phyloP scores from a whole-genome alignment of 805 yeast species.

The Clavispora carvajalis region DNA sequence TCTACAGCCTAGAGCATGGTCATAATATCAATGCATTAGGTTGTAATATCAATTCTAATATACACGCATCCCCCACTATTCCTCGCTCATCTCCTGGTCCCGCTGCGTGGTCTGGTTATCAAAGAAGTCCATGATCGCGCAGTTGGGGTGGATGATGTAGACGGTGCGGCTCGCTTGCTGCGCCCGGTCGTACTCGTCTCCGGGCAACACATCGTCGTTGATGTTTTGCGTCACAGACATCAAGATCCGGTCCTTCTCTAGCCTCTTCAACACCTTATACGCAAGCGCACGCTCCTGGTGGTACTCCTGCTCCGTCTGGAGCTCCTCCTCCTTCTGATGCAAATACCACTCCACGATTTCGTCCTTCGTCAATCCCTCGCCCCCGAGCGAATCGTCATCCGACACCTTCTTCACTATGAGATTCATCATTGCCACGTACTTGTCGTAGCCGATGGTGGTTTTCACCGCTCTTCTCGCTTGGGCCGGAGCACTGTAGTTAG shows the following conservation, averaged over 20 bases:
- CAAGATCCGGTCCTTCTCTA: slow-evolving; percentile 79
- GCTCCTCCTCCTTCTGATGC: slow-evolving; percentile 62
- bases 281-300: slow-evolving; percentile 67
- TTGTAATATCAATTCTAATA: background rate
- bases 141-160: slow-evolving; percentile 67
- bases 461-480: slow-evolving; percentile 22
- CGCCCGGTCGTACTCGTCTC: slow-evolving; percentile 7
- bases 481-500: background rate
- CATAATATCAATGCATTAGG: too few relatives aligned
- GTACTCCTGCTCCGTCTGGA: slow-evolving; percentile 65
- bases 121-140: slow-evolving; percentile 67
- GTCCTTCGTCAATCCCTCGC: slow-evolving; percentile 61
- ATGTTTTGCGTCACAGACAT: slow-evolving; percentile 44
- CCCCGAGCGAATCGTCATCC: slow-evolving; percentile 43
- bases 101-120: slow-evolving; percentile 24
- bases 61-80: background rate
- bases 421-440: slow-evolving; percentile 80
- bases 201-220: slow-evolving; percentile 24
- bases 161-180: slow-evolving; percentile 20
- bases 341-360: slow-evolving; percentile 80
- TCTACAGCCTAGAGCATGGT: too few relatives aligned
- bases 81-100: slow-evolving; percentile 3
- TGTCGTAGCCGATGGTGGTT: slow-evolving; percentile 67
- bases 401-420: slow-evolving; percentile 60
- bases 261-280: slow-evolving; percentile 72